Percentiles rank a stretch among this genome's conserved stretches.
Evolutionary conservation across 352 stramenopile species (phyloP).

Genomic region (Globisporangium mamillatum): DNA sequence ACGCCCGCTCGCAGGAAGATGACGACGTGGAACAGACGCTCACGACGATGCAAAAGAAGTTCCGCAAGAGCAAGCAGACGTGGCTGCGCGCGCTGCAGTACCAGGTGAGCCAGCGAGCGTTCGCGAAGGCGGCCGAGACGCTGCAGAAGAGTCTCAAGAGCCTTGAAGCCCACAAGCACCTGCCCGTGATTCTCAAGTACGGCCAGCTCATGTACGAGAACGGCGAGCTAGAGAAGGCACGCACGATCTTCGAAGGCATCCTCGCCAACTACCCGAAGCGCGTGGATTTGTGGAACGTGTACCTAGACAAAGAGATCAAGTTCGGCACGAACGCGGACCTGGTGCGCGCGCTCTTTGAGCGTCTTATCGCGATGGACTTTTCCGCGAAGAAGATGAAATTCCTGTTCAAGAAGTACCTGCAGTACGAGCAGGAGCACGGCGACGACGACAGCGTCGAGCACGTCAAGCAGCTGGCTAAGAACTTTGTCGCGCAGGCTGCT

Average conservation of each 20-base stretch:
- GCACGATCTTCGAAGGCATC: slow-evolving; percentile 95
- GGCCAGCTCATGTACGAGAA: slow-evolving; percentile 95
- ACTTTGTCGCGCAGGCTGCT: slow-evolving; percentile 86
- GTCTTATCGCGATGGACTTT: slow-evolving; percentile 92
- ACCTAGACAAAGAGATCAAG: slow-evolving; percentile 97
- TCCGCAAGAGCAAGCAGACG: slow-evolving; percentile 86
- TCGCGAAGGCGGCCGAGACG: slow-evolving; percentile 80
- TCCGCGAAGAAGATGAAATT: slow-evolving; percentile 98
- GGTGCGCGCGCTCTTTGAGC: slow-evolving; percentile 90
- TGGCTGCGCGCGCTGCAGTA: slow-evolving; percentile 89
- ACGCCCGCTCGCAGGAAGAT: slow-evolving; percentile 62
- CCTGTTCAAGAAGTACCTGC: slow-evolving; percentile 96
- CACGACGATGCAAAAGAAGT: slow-evolving; percentile 91
- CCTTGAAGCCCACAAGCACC: slow-evolving; percentile 93
- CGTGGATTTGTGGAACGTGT: slow-evolving; percentile 96
- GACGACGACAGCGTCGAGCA: slow-evolving; percentile 81
- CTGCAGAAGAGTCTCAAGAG: slow-evolving; percentile 92
- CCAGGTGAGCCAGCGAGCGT: slow-evolving; percentile 68
- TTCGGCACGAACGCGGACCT: slow-evolving; percentile 71
- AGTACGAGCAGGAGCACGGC: slow-evolving; percentile 93
- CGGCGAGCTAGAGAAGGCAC: slow-evolving; percentile 90
- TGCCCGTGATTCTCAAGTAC: slow-evolving; percentile 94
- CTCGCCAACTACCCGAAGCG: slow-evolving; percentile 94
- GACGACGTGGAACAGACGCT: slow-evolving; percentile 74
- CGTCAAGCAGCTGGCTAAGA: slow-evolving; percentile 94